Conservation (phyloP, 441 rosid genomes). For the Mallotus repandus region DNA sequence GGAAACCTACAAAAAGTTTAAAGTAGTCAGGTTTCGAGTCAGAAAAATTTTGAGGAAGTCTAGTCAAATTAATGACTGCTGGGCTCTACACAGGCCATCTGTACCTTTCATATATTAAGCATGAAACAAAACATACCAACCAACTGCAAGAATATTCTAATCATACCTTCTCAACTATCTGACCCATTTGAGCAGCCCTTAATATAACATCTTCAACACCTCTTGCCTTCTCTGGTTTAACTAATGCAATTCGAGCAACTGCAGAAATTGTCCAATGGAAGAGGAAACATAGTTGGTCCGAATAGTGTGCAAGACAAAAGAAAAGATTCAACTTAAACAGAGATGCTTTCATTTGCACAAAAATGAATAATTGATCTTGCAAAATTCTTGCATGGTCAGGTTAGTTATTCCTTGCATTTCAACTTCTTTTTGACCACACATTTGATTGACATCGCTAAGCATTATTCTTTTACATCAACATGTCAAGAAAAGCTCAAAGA, state of each 20-base stretch:
- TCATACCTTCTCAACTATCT: conserved; percentile 83
- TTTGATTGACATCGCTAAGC: background rate
- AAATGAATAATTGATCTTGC: conserved; percentile 5
- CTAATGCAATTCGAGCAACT: conserved; percentile 96
- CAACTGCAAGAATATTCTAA: conserved; percentile 18
- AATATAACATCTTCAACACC: conserved; percentile 86
- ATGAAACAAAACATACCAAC: background rate
- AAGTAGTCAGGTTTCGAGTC: background rate
- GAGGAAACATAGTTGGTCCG: background rate
- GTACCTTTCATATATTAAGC: background rate
- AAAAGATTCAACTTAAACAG: background rate
- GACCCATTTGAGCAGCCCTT: conserved; percentile 91
- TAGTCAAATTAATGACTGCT: background rate
- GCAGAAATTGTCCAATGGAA: conserved; percentile 1
- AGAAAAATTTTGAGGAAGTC: too few relatives aligned
- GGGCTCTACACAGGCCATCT: background rate
- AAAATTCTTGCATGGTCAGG: background rate
- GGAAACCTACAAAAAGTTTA: conserved; percentile 53
- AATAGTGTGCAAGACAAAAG: background rate
- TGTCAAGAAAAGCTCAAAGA: background rate
- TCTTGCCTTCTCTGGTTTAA: conserved; percentile 98
- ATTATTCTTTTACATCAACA: background rate
- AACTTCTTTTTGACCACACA: background rate
- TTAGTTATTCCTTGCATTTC: background rate
- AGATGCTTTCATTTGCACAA: background rate